A percentile compares a stretch with the other conserved stretches of the same genome.
Evolutionary conservation across 2,329 filamentous ascomycete genomes (phyloP).

Genomic region (Ilyonectria mors-panacis): DNA sequence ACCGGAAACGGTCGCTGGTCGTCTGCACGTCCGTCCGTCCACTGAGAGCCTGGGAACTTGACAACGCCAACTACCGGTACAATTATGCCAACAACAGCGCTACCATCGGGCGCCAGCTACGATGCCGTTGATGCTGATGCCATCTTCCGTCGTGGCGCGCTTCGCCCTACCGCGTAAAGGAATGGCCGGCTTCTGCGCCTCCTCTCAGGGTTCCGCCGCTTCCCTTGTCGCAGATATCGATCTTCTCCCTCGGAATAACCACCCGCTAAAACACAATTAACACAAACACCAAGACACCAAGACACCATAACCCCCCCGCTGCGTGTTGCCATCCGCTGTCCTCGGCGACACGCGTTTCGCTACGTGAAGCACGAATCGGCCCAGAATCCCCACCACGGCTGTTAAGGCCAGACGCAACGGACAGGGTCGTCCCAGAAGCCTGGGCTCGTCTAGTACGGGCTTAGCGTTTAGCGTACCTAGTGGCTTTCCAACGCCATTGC

Average conservation of each 20-base stretch:
- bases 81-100: not conserved
- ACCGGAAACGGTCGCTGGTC: conserved; percentile 19
- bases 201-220: conserved; percentile 18
- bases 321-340: conserved; percentile 1
- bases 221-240: conserved; percentile 31
- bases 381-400: conserved; percentile 6
- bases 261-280: conserved; percentile 34
- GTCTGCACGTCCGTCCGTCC: not conserved
- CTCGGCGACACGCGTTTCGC: conserved; percentile 24
- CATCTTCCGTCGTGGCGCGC: conserved; percentile 17
- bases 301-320: not conserved
- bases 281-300: conserved; percentile 30
- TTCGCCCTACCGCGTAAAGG: conserved; percentile 11
- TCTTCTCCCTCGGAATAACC: conserved; percentile 18
- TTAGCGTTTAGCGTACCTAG: too few species aligned
- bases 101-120: not conserved
- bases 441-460: conserved; percentile 29
- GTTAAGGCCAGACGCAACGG: conserved; percentile 12
- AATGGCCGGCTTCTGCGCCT: conserved; percentile 17
- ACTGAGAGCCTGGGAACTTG: not conserved
- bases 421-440: conserved; percentile 35
- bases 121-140: conserved; percentile 29
- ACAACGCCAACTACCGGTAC: not conserved
- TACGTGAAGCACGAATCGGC: conserved; percentile 24
- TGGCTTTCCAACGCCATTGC: not conserved